Evolutionary conservation across 2,329 filamentous ascomycete species (phyloP), one percentile per base, ranked within the genome.

Genomic region (Stemphylium lycopersici): DNA sequence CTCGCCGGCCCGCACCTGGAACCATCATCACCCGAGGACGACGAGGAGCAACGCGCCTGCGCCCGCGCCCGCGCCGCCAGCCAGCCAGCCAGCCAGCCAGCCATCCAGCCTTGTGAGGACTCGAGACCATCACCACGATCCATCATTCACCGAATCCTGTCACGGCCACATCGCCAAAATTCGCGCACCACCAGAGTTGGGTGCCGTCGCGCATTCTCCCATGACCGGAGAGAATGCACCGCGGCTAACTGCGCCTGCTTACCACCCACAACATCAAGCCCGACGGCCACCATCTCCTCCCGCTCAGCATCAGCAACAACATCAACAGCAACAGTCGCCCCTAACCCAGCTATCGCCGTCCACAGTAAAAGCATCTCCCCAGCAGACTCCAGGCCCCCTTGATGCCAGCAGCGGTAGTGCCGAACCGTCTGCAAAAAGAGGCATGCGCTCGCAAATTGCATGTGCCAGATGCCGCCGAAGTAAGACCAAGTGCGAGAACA

Each of bases 401-500:
- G 55, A 59, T 42, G 51, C 68, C 48, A 56, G 56, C 48, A 55
- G 58, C 44, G 57, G 58, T 39, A 54, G 54, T 54, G 58, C 51
- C 49, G 64, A 70, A 46, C 64, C 54, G 41, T 49, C 50, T 16
- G 56, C 47, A 50, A 57, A 58, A 52, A 58, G 59, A 65, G 74
- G 78, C 52, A 89, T 91, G 84, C 84, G 90, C 63, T 91, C 90
- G 41, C 90, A 88, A 68, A 91, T 93, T 70, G 90, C 90, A 42
- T 95, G 90, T 75, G 80, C 85, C 57, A 83, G 86, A 59, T 93
- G 90, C 71, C 84, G 90, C 53, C 85, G 86, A 66, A 91, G 89
- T 71, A 96, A 95, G 77, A 90, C 93, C 71, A 93, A 93, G 76
- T 96, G 91, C 78, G 86, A 91, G 74, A 95, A 95, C 76, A 83